Evolutionary conservation across 2,329 filamentous ascomycete species (phyloP), one percentile per base, ranked within the genome.

Genomic region (Claviceps maximensis): DNA sequence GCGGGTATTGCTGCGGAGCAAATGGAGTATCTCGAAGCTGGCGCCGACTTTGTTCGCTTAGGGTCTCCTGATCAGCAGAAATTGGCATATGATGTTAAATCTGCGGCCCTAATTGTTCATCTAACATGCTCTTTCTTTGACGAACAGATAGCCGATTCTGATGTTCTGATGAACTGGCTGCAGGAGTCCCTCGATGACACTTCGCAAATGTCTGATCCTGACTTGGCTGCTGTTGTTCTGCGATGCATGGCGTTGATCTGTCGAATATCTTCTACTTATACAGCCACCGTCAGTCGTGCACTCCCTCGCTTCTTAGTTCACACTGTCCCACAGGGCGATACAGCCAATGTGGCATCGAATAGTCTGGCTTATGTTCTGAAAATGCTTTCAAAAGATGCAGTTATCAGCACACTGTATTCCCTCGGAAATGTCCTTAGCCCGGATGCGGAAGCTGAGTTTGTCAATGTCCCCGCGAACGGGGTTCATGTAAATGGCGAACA

Each of bases 361-460:
- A 93, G 86, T 60, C 74, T 98, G 36, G 89, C 90, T 2, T 85
- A 84, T 58, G 82, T 94, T 19, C 73, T 98, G 53, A 84, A 84
- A 59, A 77, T 85, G 61, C 76, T 97, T 13, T 95, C 93, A 1
- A 87, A 95, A 61, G 93, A 98, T 71, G 85, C 89, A 38, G 80
- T 95, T 38, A 97, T 98, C 59, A 95, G 90, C 5, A 97, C 90
- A 1, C 74, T 98, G 10, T 98, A 98, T 69, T 93, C 89, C 0
- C 76, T 98, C n/a, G 93, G 93, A 21, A 98, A 98, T 64, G 86
- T 95, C 4, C 75, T 98, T 15, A 96, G 89, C 60, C 84, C 89
- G 5, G 82, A 79, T 47, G 75, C 76, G 15, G 79, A 79, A 54
- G 70, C 73, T 44, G 73, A 69, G 46, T 71, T 77, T 52, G 72